Percentiles rank a stretch among this genome's conserved stretches.
These are phyloP conservation scores for Arachis hypogaea DNA, from an alignment of 306 rosid species.

Conservation along the genomic window DNA sequence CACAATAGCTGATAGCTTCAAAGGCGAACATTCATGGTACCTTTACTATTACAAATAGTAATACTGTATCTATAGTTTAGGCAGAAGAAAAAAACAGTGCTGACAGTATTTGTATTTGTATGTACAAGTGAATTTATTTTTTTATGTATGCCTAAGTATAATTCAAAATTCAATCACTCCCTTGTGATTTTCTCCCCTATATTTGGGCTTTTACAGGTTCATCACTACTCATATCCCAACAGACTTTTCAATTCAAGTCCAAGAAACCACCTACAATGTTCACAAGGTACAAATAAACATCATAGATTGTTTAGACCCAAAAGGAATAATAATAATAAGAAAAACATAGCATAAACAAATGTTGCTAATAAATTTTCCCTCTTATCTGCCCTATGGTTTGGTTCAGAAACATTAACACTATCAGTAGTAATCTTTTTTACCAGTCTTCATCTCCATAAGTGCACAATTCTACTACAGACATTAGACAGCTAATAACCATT, in stretches of 20 bases:
- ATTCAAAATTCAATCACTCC: constrained; percentile 1
- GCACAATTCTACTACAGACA: constrained; percentile 27
- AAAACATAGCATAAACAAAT: constrained; percentile 21
- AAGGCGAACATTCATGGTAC: constrained; percentile 68
- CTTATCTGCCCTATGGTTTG: constrained; percentile 1
- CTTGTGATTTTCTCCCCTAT: constrained; percentile 6
- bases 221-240: constrained; percentile 81
- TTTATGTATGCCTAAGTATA: constrained; percentile 24
- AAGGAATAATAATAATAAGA: neutral
- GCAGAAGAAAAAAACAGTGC: neutral
- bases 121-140: constrained; percentile 3
- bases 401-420: constrained; percentile 7
- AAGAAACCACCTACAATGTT: constrained; percentile 69
- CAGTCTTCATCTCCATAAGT: constrained; percentile 27
- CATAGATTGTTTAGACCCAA: too few relatives aligned
- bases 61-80: constrained; percentile 12
- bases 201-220: constrained; percentile 62
- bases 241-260: constrained; percentile 72
- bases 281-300: constrained; percentile 71
- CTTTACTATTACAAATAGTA: neutral
- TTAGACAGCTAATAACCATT: constrained; percentile 15
- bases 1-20: constrained; percentile 56
- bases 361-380: constrained; percentile 8
- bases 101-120: neutral
- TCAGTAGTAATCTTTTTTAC: constrained; percentile 15